Conservation (phyloP, 1,284 basidiomycete genomes). For the Papiliotrema flavescens region DNA sequence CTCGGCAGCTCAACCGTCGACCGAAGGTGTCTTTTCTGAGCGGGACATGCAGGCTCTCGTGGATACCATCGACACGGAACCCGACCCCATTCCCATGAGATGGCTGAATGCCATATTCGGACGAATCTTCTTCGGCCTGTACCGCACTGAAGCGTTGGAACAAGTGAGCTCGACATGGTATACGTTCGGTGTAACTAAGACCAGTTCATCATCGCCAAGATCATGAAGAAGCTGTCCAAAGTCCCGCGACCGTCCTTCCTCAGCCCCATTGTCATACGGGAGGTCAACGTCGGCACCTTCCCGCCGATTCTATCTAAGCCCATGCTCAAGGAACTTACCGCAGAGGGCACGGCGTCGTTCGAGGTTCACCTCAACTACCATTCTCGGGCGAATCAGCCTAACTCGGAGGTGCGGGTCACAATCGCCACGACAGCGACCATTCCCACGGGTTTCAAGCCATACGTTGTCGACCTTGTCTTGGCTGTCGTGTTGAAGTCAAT, state of each 20-base stretch:
- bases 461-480: conserved; percentile 81
- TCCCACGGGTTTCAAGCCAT: conserved; percentile 73
- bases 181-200: not conserved
- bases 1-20: conserved; percentile 54
- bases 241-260: conserved; percentile 85
- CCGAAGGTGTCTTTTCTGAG: conserved; percentile 60
- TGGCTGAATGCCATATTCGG: conserved; percentile 95
- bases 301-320: conserved; percentile 78
- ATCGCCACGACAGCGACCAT: conserved; percentile 79
- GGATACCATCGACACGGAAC: conserved; percentile 78
- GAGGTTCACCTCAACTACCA: conserved; percentile 76
- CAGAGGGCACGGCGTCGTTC: conserved; percentile 84
- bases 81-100: conserved; percentile 91
- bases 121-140: conserved; percentile 86
- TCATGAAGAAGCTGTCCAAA: conserved; percentile 91
- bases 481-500: conserved; percentile 79
- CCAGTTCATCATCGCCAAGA: conserved; percentile 71
- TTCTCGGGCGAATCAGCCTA: conserved; percentile 37
- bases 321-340: conserved; percentile 93
- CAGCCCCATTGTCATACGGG: conserved; percentile 76
- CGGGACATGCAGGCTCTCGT: conserved; percentile 82
- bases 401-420: conserved; percentile 82
- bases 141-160: conserved; percentile 76
- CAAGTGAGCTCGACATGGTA: conserved; percentile 38
- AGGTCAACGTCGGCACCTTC: conserved; percentile 81